phyloP scores from a whole-genome alignment of 1,284 basidiomycete genomes.

The Ganoderma lucidum region DNA sequence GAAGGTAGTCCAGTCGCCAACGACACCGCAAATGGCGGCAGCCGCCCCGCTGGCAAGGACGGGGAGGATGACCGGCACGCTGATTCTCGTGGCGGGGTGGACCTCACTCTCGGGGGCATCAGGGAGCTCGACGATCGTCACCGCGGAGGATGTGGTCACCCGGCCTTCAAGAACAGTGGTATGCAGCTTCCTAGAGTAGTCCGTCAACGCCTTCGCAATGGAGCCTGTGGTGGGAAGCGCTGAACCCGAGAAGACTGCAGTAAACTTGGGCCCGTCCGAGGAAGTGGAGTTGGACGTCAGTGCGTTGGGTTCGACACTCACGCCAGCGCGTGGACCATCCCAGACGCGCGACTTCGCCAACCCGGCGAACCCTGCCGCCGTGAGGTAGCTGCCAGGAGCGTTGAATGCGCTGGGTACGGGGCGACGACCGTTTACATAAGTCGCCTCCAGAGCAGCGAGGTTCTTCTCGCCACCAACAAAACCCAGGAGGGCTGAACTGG shows the following conservation, averaged over 20 bases:
- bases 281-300: conserved; percentile 10
- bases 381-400: conserved; percentile 27
- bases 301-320: conserved; percentile 22
- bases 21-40: conserved; percentile 23
- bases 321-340: conserved; percentile 29
- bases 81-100: conserved; percentile 21
- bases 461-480: conserved; percentile 25
- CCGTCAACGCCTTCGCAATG: conserved; percentile 19
- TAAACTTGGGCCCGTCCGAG: conserved; percentile 25
- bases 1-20: conserved; percentile 26
- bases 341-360: conserved; percentile 25
- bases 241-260: conserved; percentile 26
- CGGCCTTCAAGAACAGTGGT: conserved; percentile 20
- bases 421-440: conserved; percentile 23
- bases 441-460: conserved; percentile 14
- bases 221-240: conserved; percentile 20
- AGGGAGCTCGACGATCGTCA: conserved; percentile 25
- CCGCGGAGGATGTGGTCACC: conserved; percentile 25
- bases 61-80: conserved; percentile 27
- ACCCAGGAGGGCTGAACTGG: conserved; percentile 21
- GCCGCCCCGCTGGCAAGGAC: conserved; percentile 28
- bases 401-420: conserved; percentile 22
- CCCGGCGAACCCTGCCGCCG: conserved; percentile 11
- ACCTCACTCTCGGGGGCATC: conserved; percentile 22
- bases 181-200: conserved; percentile 10